These are phyloP conservation scores for Scedosporium minutisporum DNA, from an alignment of 2,329 filamentous ascomycete genomes.

Conservation along the genomic window DNA sequence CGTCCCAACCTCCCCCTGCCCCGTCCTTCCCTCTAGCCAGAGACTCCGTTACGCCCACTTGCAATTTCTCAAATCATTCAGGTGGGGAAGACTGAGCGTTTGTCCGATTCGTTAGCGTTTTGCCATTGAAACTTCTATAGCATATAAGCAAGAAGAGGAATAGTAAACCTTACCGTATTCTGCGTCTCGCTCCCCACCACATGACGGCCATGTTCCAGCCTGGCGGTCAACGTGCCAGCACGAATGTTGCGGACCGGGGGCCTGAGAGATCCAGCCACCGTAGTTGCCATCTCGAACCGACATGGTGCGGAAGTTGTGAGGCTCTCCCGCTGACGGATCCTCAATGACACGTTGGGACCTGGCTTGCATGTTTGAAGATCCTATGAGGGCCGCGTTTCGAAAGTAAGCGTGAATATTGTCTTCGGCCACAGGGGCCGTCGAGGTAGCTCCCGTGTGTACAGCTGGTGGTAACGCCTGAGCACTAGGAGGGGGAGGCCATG, in stretches of 20 bases:
- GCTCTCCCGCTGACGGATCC: neutral
- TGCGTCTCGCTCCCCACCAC: neutral
- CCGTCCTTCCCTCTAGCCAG: neutral
- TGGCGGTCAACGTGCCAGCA: slow-evolving; percentile 1
- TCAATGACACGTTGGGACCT: neutral
- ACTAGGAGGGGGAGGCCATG: neutral
- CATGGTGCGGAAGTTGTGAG: neutral
- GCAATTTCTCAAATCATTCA: neutral
- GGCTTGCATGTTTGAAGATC: neutral
- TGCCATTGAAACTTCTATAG: neutral
- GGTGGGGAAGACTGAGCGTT: neutral
- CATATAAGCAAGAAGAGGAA: neutral
- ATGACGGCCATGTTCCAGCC: neutral
- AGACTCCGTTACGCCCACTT: neutral
- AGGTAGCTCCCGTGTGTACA: neutral
- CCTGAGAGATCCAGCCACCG: slow-evolving; percentile 1
- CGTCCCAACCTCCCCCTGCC: too few species aligned
- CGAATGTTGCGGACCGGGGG: neutral
- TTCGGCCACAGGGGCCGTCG: neutral
- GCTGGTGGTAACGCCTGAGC: neutral
- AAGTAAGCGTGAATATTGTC: neutral
- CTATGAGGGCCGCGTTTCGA: neutral
- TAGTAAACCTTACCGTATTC: neutral
- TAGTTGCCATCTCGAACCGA: neutral
- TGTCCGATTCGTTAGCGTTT: neutral